These are phyloP conservation scores for Arabidopsis hybrid DNA, from an alignment of 441 rosid species.

Conservation along the genomic window DNA sequence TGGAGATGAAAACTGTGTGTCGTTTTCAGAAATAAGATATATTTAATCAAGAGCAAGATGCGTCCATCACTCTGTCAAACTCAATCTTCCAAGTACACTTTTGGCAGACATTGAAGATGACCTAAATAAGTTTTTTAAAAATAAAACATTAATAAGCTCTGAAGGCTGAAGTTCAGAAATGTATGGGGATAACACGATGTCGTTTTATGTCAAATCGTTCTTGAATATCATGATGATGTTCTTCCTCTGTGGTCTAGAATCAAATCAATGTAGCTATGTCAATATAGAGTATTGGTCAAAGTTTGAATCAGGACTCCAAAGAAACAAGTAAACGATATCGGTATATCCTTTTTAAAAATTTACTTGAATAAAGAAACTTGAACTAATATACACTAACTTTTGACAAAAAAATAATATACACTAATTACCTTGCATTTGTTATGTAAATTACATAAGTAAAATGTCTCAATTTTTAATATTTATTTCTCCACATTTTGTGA, in stretches of 20 bases:
- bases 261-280: constrained; percentile 22
- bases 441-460: background rate
- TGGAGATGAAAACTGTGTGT: constrained; percentile 24
- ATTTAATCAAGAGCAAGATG: constrained; percentile 21
- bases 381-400: background rate
- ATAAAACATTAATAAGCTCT: background rate
- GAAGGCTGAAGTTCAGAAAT: constrained; percentile 26
- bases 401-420: background rate
- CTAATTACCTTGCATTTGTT: background rate
- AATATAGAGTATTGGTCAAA: constrained; percentile 29
- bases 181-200: constrained; percentile 21
- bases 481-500: background rate
- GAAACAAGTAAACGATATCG: background rate
- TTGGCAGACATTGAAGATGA: constrained; percentile 33
- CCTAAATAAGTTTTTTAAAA: background rate
- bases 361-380: background rate
- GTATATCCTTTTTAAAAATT: background rate
- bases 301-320: constrained; percentile 14
- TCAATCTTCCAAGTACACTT: constrained; percentile 38
- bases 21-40: background rate
- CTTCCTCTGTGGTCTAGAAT: constrained; percentile 10
- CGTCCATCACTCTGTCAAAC: constrained; percentile 45
- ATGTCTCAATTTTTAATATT: background rate
- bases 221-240: constrained; percentile 35
- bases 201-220: constrained; percentile 42